These are phyloP conservation scores for Taiwanofungus camphoratus DNA, from an alignment of 1,284 basidiomycete species.

Conservation along the genomic window DNA sequence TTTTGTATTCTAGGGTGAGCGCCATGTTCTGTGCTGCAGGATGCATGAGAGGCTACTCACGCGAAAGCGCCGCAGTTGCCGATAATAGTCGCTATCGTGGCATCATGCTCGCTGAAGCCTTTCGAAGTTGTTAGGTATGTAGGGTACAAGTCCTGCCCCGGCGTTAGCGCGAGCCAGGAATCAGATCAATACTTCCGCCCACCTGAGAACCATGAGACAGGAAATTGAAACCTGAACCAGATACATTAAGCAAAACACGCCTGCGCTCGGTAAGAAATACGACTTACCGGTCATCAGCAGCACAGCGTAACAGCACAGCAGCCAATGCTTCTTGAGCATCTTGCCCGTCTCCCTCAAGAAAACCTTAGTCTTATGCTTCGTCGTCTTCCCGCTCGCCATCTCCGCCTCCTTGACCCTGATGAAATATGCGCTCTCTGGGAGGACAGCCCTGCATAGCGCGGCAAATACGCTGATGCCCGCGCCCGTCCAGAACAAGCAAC, in stretches of 20 bases:
- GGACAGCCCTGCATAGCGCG: slow-evolving; percentile 60
- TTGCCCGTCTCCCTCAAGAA: slow-evolving; percentile 68
- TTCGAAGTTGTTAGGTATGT: slow-evolving; percentile 70
- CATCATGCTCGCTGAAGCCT: slow-evolving; percentile 48
- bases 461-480: slow-evolving; percentile 72
- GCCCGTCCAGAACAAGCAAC: slow-evolving; percentile 62
- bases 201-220: slow-evolving; percentile 81
- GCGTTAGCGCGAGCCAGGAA: neutral
- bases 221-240: slow-evolving; percentile 79
- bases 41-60: slow-evolving; percentile 29
- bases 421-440: slow-evolving; percentile 85
- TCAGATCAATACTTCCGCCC: neutral
- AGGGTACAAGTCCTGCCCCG: slow-evolving; percentile 62
- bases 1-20: slow-evolving; percentile 26
- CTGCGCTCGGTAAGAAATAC: neutral
- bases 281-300: slow-evolving; percentile 70
- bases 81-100: slow-evolving; percentile 88
- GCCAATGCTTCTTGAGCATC: slow-evolving; percentile 86
- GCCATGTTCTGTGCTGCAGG: neutral
- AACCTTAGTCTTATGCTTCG: slow-evolving; percentile 53
- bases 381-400: slow-evolving; percentile 33
- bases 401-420: slow-evolving; percentile 51
- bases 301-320: slow-evolving; percentile 79
- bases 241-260: slow-evolving; percentile 6
- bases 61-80: slow-evolving; percentile 79